These are phyloP conservation scores for Volvox reticuliferus DNA, from an alignment of 139 green algal genomes.

Conservation along the genomic window DNA sequence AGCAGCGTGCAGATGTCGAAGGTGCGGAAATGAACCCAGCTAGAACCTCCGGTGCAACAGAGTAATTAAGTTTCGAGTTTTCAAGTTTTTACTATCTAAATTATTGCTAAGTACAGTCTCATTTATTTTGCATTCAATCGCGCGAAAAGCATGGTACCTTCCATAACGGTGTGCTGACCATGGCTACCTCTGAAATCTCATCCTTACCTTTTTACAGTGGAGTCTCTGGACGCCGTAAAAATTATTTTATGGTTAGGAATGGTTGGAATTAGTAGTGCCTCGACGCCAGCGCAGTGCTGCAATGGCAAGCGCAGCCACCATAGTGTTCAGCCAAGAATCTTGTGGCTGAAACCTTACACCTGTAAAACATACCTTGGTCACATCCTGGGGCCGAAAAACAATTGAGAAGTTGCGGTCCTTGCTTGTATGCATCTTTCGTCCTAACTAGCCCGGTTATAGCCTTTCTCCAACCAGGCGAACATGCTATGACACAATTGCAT, in stretches of 20 bases:
- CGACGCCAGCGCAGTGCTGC: slow-evolving; percentile 72
- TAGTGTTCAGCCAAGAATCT: background rate
- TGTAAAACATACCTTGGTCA: background rate
- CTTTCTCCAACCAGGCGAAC: too few species aligned
- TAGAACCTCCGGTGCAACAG: background rate
- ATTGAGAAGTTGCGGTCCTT: slow-evolving; percentile 6
- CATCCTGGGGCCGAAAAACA: background rate
- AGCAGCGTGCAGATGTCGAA: background rate
- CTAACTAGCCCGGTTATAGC: too few species aligned
- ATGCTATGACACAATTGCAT: too few species aligned
- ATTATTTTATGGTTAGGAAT: slow-evolving; percentile 51
- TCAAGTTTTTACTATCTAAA: too few species aligned
- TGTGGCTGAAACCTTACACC: background rate
- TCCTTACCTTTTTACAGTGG: slow-evolving; percentile 65
- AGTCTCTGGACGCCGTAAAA: slow-evolving; percentile 73
- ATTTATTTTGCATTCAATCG: too few species aligned
- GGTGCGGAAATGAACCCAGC: background rate
- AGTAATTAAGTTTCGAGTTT: background rate
- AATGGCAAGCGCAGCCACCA: background rate
- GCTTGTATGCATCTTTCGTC: background rate
- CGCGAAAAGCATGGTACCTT: too few species aligned
- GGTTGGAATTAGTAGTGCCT: slow-evolving; percentile 56
- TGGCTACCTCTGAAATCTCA: too few species aligned
- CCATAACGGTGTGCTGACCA: too few species aligned
- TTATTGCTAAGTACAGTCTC: too few species aligned